These are phyloP conservation scores for Fusarium coffeatum DNA, from an alignment of 2,329 filamentous ascomycete species.

Conservation along the genomic window DNA sequence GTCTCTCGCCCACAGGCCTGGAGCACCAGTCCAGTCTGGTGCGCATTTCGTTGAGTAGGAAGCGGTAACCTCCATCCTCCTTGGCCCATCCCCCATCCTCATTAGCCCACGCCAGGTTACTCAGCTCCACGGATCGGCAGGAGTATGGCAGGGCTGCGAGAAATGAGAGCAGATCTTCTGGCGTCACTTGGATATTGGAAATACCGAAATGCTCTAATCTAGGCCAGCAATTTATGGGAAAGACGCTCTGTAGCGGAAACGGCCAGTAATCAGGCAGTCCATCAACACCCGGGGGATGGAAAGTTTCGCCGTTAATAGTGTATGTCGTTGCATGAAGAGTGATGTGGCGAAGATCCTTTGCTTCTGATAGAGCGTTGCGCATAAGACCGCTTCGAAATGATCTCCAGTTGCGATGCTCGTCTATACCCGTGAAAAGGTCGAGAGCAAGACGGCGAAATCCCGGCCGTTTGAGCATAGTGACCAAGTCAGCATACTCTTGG, in stretches of 20 bases:
- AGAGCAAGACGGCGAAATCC: not conserved
- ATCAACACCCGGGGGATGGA: too few relatives aligned
- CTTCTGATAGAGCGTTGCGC: not conserved
- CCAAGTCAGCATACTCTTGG: not conserved
- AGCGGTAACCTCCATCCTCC: rapidly evolving
- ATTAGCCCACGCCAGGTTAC: not conserved
- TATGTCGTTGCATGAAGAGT: not conserved
- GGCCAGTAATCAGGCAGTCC: too few relatives aligned
- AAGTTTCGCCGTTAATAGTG: rapidly evolving
- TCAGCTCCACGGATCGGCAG: not conserved
- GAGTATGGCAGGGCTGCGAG: not conserved
- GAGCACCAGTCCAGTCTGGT: not conserved
- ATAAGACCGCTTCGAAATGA: not conserved
- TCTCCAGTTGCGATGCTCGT: not conserved
- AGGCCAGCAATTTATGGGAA: not conserved
- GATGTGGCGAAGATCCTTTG: not conserved
- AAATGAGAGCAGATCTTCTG: not conserved
- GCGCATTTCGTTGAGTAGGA: not conserved
- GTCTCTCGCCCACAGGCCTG: not conserved
- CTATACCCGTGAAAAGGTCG: not conserved
- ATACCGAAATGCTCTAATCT: slow-evolving; percentile 4
- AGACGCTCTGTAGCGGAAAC: not conserved
- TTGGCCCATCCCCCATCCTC: too few relatives aligned
- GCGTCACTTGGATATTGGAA: not conserved
- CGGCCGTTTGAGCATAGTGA: not conserved